These are phyloP conservation scores for Lichtheimia ornata DNA, from an alignment of 371 early-diverging fungal species.

Conservation along the genomic window DNA sequence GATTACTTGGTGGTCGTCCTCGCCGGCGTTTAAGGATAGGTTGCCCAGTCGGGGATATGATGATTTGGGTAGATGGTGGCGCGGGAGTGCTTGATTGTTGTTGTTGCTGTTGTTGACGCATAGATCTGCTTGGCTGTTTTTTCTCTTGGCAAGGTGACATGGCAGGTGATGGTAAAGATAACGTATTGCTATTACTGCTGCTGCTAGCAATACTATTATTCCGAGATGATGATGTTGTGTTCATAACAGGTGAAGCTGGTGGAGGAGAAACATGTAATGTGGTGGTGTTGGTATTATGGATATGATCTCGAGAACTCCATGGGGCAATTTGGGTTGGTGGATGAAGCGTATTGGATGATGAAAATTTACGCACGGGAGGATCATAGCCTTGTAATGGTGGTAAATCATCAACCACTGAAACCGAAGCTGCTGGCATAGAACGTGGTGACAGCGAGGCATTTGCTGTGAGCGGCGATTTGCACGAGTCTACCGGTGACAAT, in stretches of 20 bases:
- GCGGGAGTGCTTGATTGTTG: background rate
- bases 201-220: slow-evolving; percentile 12
- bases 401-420: slow-evolving; percentile 5
- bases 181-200: background rate
- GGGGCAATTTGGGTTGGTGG: slow-evolving; percentile 6
- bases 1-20: slow-evolving; percentile 41
- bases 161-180: slow-evolving; percentile 10
- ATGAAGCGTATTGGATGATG: background rate
- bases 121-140: no score
- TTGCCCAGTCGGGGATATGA: slow-evolving; percentile 31
- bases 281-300: slow-evolving; percentile 1
- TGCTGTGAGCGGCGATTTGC: slow-evolving; percentile 16
- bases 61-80: slow-evolving; percentile 30
- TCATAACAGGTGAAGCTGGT: background rate
- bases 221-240: background rate
- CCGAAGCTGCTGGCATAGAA: background rate
- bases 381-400: slow-evolving; percentile 19
- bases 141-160: background rate
- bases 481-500: slow-evolving; percentile 9
- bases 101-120: slow-evolving; percentile 3
- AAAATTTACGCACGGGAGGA: slow-evolving; percentile 10
- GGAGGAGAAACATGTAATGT: slow-evolving; percentile 2
- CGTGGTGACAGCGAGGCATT: slow-evolving; percentile 9
- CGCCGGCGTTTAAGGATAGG: slow-evolving; percentile 47
- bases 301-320: slow-evolving; percentile 5